Base-by-base conservation (phyloP, 192 early-diverging fungal genomes). In the Spizellomyces punctatus region DNA sequence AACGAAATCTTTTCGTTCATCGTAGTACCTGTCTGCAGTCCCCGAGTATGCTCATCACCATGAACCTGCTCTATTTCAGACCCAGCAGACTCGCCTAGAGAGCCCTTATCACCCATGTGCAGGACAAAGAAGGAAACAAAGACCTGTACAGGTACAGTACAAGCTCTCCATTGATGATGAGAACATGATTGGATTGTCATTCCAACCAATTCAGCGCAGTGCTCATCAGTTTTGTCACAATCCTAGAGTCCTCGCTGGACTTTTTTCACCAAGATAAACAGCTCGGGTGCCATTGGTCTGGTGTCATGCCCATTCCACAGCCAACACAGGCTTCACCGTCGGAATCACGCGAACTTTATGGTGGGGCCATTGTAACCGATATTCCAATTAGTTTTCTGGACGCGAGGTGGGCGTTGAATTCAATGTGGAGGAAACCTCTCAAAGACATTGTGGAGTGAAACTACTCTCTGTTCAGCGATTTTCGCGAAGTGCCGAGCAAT, bases 401-500 rank as follows among this genome's bases (percentile, higher is more conserved):
- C 66, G 83, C 84, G 58, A 85, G 85, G 81, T 85, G 82, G 41
- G 64, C 21, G 6, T 19, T 47, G 12, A 9, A 46, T 14, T 14
- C 46, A 36, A 8, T 36, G 57, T 27, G 12, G 64, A 58, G 12
- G 3, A 0, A 45, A 64, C 54, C 12, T 27, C 14, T 22, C 5
- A 22, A 2, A 44, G 44, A 5, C 9, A 22, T 50, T 5, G 10
- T 48, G 6, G 6, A 56, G 42, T 7, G 64, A 79, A 61, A 36
- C 45, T 6, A 60, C 66, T 59, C 42, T 17, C 79, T 36, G 27
- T 2, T 0, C 27, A 95, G 94, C 70, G 62, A 84, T n/a, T 71
- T 96, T 12, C 90, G 95, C 42, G 75, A 92, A 54, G 85, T 98
- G 0, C 94, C 95, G 0, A 91, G 93, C 79, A 90, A 95, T 76